Conservation (phyloP, 2,329 filamentous ascomycete genomes). For the Botrytis deweyae region DNA sequence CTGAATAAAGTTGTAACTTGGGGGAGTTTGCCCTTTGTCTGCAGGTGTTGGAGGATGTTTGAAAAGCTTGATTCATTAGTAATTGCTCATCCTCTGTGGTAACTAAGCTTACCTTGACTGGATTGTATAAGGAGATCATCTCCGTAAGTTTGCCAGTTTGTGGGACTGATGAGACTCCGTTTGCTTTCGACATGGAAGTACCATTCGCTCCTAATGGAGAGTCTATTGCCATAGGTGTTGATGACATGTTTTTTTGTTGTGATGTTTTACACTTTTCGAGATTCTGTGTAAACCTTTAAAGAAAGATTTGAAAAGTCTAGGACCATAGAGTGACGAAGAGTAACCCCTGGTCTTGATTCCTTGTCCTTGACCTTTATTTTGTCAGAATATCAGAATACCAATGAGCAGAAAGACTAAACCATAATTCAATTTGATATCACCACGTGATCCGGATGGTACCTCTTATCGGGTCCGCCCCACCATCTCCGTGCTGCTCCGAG, state of each 20-base stretch:
- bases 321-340: not conserved
- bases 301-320: not conserved
- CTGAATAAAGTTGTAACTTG: slow-evolving; percentile 61
- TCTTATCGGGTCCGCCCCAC: slow-evolving; percentile 18
- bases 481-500: slow-evolving; percentile 7
- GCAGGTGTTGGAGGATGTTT: slow-evolving; percentile 53
- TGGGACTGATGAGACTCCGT: slow-evolving; percentile 30
- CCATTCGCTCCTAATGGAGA: slow-evolving; percentile 36
- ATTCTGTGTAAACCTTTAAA: not conserved
- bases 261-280: not conserved
- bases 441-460: slow-evolving; percentile 8
- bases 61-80: slow-evolving; percentile 51
- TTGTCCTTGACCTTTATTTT: not conserved
- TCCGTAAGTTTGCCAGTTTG: slow-evolving; percentile 67
- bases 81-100: slow-evolving; percentile 19
- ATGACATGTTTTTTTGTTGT: slow-evolving; percentile 30
- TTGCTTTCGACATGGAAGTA: slow-evolving; percentile 24
- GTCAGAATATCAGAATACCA: not conserved
- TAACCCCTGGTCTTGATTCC: not conserved
- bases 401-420: not conserved
- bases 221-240: slow-evolving; percentile 39
- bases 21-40: slow-evolving; percentile 39
- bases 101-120: slow-evolving; percentile 64
- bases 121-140: slow-evolving; percentile 73
- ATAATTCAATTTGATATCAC: slow-evolving; percentile 5